Conservation (phyloP, 352 stramenopile species). For the Phytophthora brassicae region DNA sequence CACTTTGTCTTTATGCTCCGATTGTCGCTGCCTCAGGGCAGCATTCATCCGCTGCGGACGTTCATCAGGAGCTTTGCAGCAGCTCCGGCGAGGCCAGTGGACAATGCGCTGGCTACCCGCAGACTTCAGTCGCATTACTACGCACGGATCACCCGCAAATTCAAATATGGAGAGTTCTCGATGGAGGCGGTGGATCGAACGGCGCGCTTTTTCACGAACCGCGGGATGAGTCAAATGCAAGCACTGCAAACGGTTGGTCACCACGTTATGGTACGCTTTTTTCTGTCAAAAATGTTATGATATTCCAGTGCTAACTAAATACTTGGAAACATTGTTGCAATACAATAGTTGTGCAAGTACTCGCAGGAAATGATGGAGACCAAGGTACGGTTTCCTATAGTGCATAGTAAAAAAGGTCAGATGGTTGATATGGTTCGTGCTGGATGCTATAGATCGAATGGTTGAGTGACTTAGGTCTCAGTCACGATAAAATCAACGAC, state of each 20-base stretch:
- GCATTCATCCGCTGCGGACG: conserved; percentile 1
- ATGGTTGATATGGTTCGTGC: not conserved
- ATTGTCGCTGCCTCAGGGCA: not conserved
- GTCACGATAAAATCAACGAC: conserved; percentile 23
- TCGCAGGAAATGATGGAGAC: conserved; percentile 24
- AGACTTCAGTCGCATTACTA: conserved; percentile 23
- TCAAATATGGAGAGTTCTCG: conserved; percentile 14
- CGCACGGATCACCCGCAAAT: conserved; percentile 38
- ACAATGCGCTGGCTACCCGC: not conserved
- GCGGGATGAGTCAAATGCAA: conserved; percentile 28
- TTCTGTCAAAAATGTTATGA: not conserved
- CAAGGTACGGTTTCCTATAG: conserved; percentile 21
- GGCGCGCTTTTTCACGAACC: conserved; percentile 26
- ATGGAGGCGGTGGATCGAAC: conserved; percentile 31
- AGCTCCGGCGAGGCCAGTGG: not conserved
- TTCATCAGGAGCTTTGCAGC: conserved; percentile 1
- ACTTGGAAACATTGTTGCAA: not conserved
- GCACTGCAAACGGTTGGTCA: conserved; percentile 28
- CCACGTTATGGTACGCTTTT: conserved; percentile 29
- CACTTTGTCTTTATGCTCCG: conserved; percentile 11
- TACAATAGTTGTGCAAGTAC: conserved; percentile 34
- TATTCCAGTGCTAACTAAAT: not conserved
- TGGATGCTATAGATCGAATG: conserved; percentile 2
- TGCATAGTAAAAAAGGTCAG: not conserved
- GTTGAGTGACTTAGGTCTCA: conserved; percentile 31